These are phyloP conservation scores for Cicer pinnatifidum DNA, from an alignment of 306 rosid species.

Conservation along the genomic window DNA sequence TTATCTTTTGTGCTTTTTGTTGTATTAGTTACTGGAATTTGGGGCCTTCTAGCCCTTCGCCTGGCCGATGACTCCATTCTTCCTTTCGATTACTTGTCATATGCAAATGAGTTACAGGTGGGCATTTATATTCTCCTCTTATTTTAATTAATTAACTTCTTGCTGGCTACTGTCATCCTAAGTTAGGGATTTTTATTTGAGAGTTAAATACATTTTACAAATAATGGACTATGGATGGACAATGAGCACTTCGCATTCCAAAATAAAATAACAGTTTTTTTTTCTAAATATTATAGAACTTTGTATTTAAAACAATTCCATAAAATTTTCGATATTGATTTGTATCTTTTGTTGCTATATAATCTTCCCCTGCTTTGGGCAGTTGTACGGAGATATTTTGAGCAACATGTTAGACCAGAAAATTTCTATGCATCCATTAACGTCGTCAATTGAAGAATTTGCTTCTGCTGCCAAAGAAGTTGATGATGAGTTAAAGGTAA, in stretches of 20 bases:
- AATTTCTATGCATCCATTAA: slow-evolving; percentile 61
- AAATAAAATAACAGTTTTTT: no score
- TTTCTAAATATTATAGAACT: no score
- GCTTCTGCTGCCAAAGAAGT: slow-evolving; percentile 66
- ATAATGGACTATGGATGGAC: no score
- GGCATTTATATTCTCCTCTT: slow-evolving; percentile 30
- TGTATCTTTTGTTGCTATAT: neutral
- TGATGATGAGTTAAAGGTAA: slow-evolving; percentile 74
- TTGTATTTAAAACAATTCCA: no score
- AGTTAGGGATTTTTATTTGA: neutral
- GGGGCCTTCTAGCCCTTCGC: slow-evolving; percentile 92
- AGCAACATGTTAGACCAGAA: slow-evolving; percentile 55
- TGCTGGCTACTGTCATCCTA: slow-evolving; percentile 19
- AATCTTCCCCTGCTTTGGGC: slow-evolving; percentile 41
- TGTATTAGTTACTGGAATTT: slow-evolving; percentile 75
- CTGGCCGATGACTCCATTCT: slow-evolving; percentile 78
- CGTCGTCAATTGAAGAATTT: slow-evolving; percentile 69
- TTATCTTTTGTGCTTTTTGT: slow-evolving; percentile 30
- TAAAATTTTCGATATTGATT: no score
- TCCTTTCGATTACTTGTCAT: slow-evolving; percentile 72
- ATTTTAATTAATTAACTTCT: neutral
- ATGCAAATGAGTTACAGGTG: slow-evolving; percentile 84
- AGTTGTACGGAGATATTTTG: slow-evolving; percentile 63
- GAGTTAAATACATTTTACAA: no score
- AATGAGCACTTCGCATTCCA: no score